phyloP scores from a whole-genome alignment of 2,329 filamentous ascomycete species.

The Thelonectria rubi region DNA sequence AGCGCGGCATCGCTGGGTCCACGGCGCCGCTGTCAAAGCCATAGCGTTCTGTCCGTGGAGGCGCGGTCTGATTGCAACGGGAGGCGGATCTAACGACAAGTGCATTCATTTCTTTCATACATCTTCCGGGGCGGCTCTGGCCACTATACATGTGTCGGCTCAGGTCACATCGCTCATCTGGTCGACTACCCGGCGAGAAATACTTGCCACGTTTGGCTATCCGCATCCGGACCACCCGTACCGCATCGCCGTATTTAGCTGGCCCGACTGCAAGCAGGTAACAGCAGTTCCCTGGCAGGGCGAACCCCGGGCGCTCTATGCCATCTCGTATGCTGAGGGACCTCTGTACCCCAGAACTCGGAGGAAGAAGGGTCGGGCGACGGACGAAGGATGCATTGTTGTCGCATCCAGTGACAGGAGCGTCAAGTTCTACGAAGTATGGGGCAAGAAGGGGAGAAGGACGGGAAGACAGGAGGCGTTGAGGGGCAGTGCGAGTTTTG shows the following conservation, averaged over 20 bases:
- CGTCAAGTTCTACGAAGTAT: slow-evolving; percentile 96
- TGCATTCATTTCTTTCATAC: slow-evolving; percentile 97
- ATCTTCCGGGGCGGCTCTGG: slow-evolving; percentile 80
- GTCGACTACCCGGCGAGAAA: slow-evolving; percentile 86
- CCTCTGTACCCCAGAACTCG: slow-evolving; percentile 44
- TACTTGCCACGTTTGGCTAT: slow-evolving; percentile 93
- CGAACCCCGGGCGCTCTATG: slow-evolving; percentile 82
- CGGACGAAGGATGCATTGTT: slow-evolving; percentile 73
- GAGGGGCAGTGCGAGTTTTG: slow-evolving; percentile 85
- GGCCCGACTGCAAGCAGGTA: slow-evolving; percentile 89
- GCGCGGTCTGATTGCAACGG: slow-evolving; percentile 84
- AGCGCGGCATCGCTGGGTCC: slow-evolving; percentile 77
- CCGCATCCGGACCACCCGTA: slow-evolving; percentile 88
- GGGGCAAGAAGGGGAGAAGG: slow-evolving; percentile 71
- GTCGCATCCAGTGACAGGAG: slow-evolving; percentile 91
- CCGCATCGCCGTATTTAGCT: slow-evolving; percentile 91
- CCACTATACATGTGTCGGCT: slow-evolving; percentile 89
- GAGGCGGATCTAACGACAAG: slow-evolving; percentile 92
- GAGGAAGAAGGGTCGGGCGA: slow-evolving; percentile 38
- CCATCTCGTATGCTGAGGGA: slow-evolving; percentile 79
- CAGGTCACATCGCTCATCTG: slow-evolving; percentile 94
- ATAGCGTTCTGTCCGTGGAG: slow-evolving; percentile 98
- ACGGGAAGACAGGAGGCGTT: slow-evolving; percentile 67
- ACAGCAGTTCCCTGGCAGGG: slow-evolving; percentile 86
- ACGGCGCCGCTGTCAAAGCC: slow-evolving; percentile 92